Base-by-base conservation (phyloP, 2,329 filamentous ascomycete species). In the Cyclaneusma minus region DNA sequence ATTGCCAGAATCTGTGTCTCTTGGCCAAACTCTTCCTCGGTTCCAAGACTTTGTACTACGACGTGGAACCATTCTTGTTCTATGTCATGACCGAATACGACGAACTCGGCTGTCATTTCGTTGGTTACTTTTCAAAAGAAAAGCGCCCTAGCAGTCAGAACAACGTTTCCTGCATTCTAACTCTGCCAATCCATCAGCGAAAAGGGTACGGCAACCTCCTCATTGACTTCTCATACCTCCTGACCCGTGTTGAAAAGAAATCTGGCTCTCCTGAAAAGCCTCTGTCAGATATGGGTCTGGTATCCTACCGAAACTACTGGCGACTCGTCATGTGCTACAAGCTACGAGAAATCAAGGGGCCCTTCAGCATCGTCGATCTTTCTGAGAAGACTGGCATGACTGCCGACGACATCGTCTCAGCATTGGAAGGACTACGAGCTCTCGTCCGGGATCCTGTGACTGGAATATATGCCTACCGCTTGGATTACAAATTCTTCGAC, bases 41-140 rank as follows among this genome's bases (percentile, higher is more conserved):
- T 13, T 94, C 91, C 29, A 98, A 98, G 51, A 98, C 89, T 0
- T 64, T 95, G 4, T 95, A 95, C 57, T 95, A 95, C 54, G 87
- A 95, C 43, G 87, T 95, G 2, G 87, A 95, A 39, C 89, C 87
- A 0, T 95, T 95, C 49, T 54, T 95, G 5, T 95, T 95, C 56
- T 95, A 95, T 49, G 85, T 94, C 41, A 81, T 95, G 56, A 92
- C 84, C 37, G 89, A 93, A 42, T 87, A 85, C 40, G 81, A 94
- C 44, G 78, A 89, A 29, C 68, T 77, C 11, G 87, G 87, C 11
- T 94, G 89, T 46, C 89, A 94, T 48, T 89, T 98, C 39, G 87
- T 95, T 14, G 89, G 89, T n/a, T 98, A 98, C 48, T 98, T 98
- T 44, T 95, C 89, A 26, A 98, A 98, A 50, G 89, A 98, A 55